Evolutionary conservation across 2,329 filamentous ascomycete species (phyloP).

Genomic region (Sclerotiophoma versabilis): DNA sequence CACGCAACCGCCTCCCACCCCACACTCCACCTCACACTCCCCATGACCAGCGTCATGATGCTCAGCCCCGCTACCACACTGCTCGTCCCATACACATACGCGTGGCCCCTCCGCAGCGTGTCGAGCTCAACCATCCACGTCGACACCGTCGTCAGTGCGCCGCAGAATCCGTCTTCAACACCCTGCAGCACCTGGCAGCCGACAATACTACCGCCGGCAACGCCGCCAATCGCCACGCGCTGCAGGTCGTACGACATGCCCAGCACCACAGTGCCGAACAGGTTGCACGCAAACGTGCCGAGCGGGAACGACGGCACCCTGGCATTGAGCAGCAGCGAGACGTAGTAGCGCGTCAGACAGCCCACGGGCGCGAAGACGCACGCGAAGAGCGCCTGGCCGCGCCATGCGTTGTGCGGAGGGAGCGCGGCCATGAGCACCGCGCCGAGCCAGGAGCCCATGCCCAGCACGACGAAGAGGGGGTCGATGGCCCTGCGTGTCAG

Average conservation of each 20-base stretch:
- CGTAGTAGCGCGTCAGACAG: conserved; percentile 77
- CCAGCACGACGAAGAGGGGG: conserved; percentile 68
- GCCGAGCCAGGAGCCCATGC: conserved; percentile 78
- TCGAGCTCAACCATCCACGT: conserved; percentile 58
- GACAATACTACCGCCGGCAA: conserved; percentile 49
- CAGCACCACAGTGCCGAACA: conserved; percentile 76
- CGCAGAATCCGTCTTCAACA: conserved; percentile 58
- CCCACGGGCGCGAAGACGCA: conserved; percentile 84
- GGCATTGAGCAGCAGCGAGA: conserved; percentile 74
- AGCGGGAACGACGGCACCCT: conserved; percentile 74
- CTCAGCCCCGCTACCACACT: conserved; percentile 68
- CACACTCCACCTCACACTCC: conserved; percentile 73
- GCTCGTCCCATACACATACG: conserved; percentile 71
- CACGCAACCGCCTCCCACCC: conserved; percentile 51
- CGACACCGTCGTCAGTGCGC: conserved; percentile 56
- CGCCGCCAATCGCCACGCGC: conserved; percentile 59
- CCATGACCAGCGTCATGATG: conserved; percentile 74
- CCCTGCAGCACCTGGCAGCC: conserved; percentile 58
- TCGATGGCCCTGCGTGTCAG: conserved; percentile 70
- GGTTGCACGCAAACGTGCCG: conserved; percentile 84
- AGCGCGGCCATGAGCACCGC: conserved; percentile 75
- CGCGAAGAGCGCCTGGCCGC: conserved; percentile 76
- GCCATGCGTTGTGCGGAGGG: conserved; percentile 75
- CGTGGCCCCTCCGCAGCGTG: conserved; percentile 55
- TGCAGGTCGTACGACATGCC: conserved; percentile 82